phyloP scores from a whole-genome alignment of 352 stramenopile genomes.

The Phytophthora lateralis region DNA sequence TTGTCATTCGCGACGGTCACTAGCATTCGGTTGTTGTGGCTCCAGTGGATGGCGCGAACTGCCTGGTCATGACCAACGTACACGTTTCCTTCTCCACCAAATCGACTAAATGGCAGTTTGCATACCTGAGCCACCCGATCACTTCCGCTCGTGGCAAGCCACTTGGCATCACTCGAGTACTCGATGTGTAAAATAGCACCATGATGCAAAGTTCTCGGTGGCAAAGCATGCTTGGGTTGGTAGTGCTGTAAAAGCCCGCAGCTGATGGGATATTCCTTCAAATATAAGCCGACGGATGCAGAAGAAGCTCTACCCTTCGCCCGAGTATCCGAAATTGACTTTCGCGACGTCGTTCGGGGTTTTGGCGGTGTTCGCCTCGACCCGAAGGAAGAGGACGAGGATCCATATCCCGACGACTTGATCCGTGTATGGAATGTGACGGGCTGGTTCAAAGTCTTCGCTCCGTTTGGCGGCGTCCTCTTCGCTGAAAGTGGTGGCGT shows the following conservation, averaged over 20 bases:
- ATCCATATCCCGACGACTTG: slow-evolving; percentile 84
- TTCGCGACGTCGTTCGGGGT: slow-evolving; percentile 7
- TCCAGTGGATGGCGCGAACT: slow-evolving; percentile 73
- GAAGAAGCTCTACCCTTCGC: slow-evolving; percentile 29
- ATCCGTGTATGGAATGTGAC: slow-evolving; percentile 84
- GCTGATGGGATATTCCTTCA: slow-evolving; percentile 79
- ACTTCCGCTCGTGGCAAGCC: slow-evolving; percentile 66
- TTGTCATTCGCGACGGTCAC: slow-evolving; percentile 74
- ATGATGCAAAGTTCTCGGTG: slow-evolving; percentile 58
- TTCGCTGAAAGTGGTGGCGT: slow-evolving; percentile 42
- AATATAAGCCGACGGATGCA: slow-evolving; percentile 40
- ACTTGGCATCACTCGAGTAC: slow-evolving; percentile 79
- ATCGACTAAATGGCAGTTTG: slow-evolving; percentile 74
- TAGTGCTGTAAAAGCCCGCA: slow-evolving; percentile 65
- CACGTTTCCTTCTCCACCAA: slow-evolving; percentile 69
- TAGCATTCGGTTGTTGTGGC: slow-evolving; percentile 72
- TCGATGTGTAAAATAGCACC: slow-evolving; percentile 79
- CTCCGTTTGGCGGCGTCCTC: slow-evolving; percentile 31
- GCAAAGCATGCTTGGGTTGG: slow-evolving; percentile 58
- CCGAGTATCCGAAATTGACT: slow-evolving; percentile 5
- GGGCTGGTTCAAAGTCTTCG: slow-evolving; percentile 62
- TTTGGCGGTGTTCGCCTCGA: slow-evolving; percentile 34
- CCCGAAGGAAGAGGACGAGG: slow-evolving; percentile 22
- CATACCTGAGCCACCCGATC: slow-evolving; percentile 70
- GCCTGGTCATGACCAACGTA: slow-evolving; percentile 73